Evolutionary conservation across 139 green algal species (phyloP).

Genomic region (Chara braunii): DNA sequence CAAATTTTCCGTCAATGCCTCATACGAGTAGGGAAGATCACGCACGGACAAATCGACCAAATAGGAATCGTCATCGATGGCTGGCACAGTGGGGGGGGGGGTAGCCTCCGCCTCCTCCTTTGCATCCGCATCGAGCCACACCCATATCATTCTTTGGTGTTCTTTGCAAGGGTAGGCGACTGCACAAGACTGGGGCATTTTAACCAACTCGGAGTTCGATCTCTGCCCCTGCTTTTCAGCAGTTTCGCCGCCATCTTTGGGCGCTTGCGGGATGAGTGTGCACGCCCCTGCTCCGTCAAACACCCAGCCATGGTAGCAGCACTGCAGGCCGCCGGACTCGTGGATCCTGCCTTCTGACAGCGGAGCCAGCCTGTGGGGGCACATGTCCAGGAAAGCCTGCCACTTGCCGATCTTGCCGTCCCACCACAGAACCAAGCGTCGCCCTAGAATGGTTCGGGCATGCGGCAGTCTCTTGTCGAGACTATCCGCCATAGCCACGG

Average conservation of each 20-base stretch:
- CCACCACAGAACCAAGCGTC: constrained; percentile 27
- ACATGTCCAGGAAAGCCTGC: constrained; percentile 29
- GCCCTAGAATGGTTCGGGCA: constrained; percentile 27
- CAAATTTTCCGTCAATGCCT: no score
- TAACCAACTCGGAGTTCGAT: no score
- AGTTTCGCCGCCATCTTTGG: background rate
- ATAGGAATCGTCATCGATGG: constrained; percentile 16
- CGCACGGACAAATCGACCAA: background rate
- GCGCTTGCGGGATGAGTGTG: constrained; percentile 34
- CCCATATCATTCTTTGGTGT: constrained; percentile 22
- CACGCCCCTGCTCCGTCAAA: constrained; percentile 21
- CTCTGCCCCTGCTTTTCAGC: no score
- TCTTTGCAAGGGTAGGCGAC: background rate
- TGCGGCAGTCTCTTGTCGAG: constrained; percentile 16
- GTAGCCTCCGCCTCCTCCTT: background rate
- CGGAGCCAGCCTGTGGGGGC: constrained; percentile 36
- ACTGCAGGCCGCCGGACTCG: constrained; percentile 34
- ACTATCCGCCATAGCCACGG: no score
- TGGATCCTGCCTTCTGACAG: constrained; percentile 39
- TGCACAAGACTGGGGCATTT: constrained; percentile 12
- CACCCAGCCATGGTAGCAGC: constrained; percentile 40
- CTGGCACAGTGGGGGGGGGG: constrained; percentile 4
- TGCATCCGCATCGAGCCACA: constrained; percentile 18
- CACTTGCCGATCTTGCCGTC: constrained; percentile 19
- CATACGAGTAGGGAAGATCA: constrained; percentile 18